Percentiles rank a stretch among this genome's conserved stretches.
Evolutionary conservation across 169 alveolate species (phyloP).

Genomic region (Babesia divergens): DNA sequence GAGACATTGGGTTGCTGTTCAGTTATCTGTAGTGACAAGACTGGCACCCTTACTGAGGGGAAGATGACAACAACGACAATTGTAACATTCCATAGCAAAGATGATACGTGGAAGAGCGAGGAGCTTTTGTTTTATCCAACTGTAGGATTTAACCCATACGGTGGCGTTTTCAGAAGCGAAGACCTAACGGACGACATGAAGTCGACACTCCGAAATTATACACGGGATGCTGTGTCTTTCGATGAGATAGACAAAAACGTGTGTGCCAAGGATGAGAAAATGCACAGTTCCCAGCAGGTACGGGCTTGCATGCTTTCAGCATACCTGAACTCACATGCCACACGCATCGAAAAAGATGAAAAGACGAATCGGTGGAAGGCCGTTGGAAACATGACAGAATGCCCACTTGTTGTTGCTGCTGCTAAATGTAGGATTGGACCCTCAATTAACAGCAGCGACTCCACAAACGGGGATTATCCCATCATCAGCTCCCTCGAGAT

Average conservation of each 20-base stretch:
- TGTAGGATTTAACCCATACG: conserved; percentile 85
- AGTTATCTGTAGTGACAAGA: conserved; percentile 95
- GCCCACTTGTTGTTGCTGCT: conserved; percentile 87
- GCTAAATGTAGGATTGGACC: conserved; percentile 82
- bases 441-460: conserved; percentile 12
- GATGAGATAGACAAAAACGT: conserved; percentile 2
- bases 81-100: conserved; percentile 75
- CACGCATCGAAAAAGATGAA: conserved; percentile 70
- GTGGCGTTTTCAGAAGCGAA: conserved; percentile 79
- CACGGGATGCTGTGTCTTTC: background rate
- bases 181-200: conserved; percentile 66
- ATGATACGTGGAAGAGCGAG: conserved; percentile 51
- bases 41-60: conserved; percentile 97
- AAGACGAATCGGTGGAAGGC: conserved; percentile 51
- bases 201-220: conserved; percentile 23
- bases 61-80: conserved; percentile 87
- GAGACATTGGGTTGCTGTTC: conserved; percentile 97
- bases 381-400: conserved; percentile 88
- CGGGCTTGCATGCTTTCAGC: conserved; percentile 79
- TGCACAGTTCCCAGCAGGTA: conserved; percentile 62
- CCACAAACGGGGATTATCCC: conserved; percentile 35
- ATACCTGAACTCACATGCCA: conserved; percentile 81
- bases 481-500: conserved; percentile 76
- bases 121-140: conserved; percentile 81
- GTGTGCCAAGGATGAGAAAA: conserved; percentile 6